These are phyloP conservation scores for Cicer judaicum DNA, from an alignment of 306 rosid genomes.

Conservation along the genomic window DNA sequence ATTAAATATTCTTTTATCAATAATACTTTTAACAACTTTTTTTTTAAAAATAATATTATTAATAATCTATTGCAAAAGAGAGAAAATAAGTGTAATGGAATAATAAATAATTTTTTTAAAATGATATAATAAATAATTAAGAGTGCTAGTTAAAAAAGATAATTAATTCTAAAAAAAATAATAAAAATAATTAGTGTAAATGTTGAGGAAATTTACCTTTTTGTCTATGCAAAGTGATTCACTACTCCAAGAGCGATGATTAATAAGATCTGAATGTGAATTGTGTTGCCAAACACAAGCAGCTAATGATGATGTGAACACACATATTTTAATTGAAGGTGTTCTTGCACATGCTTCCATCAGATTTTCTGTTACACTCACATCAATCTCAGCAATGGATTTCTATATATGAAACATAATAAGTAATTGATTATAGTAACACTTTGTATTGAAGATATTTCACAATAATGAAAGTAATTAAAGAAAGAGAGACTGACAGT, in stretches of 20 bases:
- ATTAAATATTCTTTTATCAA: no score
- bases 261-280: slow-evolving; percentile 47
- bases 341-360: slow-evolving; percentile 84
- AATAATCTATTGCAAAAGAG: no score
- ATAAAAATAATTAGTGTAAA: no score
- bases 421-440: not conserved
- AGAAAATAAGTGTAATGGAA: no score
- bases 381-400: slow-evolving; percentile 87
- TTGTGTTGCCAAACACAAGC: slow-evolving; percentile 80
- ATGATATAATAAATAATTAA: no score
- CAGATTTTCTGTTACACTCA: slow-evolving; percentile 71
- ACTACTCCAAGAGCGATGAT: slow-evolving; percentile 72
- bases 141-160: no score
- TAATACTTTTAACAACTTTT: no score
- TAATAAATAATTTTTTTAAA: no score
- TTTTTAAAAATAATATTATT: no score
- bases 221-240: slow-evolving; percentile 66
- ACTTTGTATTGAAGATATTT: not conserved
- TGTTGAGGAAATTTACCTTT: slow-evolving; percentile 57
- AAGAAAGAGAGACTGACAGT: slow-evolving; percentile 54
- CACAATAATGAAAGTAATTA: not conserved
- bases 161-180: no score
- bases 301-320: slow-evolving; percentile 81
- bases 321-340: slow-evolving; percentile 68
- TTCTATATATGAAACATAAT: slow-evolving; percentile 54